phyloP scores from a whole-genome alignment of 2,329 filamentous ascomycete species.

The Tolypocladium tropicale region DNA sequence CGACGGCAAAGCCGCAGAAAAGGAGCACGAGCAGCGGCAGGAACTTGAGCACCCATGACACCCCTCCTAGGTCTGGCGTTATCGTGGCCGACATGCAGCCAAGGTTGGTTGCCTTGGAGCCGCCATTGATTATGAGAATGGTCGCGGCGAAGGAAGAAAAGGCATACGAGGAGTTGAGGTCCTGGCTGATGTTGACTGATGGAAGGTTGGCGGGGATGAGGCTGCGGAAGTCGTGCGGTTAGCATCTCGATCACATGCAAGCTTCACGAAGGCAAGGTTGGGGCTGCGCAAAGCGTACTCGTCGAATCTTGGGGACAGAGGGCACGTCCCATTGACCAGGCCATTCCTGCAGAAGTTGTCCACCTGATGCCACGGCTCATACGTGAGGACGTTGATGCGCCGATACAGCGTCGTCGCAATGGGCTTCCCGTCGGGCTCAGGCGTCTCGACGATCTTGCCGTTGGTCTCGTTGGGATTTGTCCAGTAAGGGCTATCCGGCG shows the following conservation, averaged over 20 bases:
- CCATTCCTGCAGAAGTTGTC: constrained; percentile 56
- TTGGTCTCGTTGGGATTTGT: constrained; percentile 44
- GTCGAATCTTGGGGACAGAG: constrained; percentile 63
- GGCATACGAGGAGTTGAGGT: constrained; percentile 73
- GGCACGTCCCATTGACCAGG: constrained; percentile 56
- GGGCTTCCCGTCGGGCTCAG: constrained; percentile 35
- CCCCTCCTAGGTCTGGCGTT: constrained; percentile 68
- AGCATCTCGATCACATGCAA: not conserved
- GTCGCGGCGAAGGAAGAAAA: constrained; percentile 74
- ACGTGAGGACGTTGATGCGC: constrained; percentile 65
- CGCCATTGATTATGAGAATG: constrained; percentile 66
- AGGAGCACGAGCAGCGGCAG: constrained; percentile 70
- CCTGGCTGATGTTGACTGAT: constrained; percentile 61
- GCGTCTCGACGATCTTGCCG: constrained; percentile 68
- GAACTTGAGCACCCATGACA: constrained; percentile 62
- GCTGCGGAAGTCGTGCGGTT: constrained; percentile 10
- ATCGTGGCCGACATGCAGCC: constrained; percentile 75
- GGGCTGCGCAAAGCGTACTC: not conserved
- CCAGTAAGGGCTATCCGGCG: constrained; percentile 51
- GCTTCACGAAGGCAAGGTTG: not conserved
- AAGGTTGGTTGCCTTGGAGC: constrained; percentile 50
- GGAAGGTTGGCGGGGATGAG: constrained; percentile 42
- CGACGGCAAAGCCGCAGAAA: constrained; percentile 70
- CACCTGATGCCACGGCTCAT: constrained; percentile 51
- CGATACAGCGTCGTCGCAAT: constrained; percentile 65